Evolutionary conservation across 768 basidiomycete species (phyloP), one percentile per base, ranked within the genome.

Genomic region (Nidularia pulvinata): DNA sequence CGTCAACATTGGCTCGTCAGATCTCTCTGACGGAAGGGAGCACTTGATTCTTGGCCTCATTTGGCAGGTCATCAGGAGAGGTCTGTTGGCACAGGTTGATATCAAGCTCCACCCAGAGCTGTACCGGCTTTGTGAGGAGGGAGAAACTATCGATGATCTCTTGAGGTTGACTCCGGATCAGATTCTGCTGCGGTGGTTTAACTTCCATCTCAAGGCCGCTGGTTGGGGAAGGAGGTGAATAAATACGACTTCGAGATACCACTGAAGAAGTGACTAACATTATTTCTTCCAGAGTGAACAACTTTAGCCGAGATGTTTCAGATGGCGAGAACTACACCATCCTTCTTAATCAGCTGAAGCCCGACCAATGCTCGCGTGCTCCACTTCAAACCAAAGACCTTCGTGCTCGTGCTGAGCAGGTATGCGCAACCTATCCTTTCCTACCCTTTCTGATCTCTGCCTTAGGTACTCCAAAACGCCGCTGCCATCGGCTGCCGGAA

Each of bases 241-340:
- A 9, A 10, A 14, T 47, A 5, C 19, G 42, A 6, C 22, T 1
- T 44, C 11, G 25, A 22, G n/a, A 9, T 25, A n/a, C 25, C 6
- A 14, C 1, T n/a, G 45, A 51, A 46, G n/a, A 16, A 33, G 2
- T 10, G 9, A 35, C 39, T 63, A 53, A 61, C 44, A 51, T 59
- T 55, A 56, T 63, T 39, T 30, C 50, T 54, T 44, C 22, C 64
- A 95, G 96, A 63, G 97, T 99, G 34, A 88, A 91, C 72, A 99
- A 98, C 79, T 98, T 99, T 74, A 91, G 92, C 63, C 88, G 93
- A 60, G 97, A 99, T 69, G 95, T 98, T n/a, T 85, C 81, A 32
- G 97, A 99, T 63, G 95, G 90, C 51, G 95, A 98, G 74, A 98
- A 98, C 77, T 99, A 98, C 75, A 98, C 96, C 7, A 78, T 98